These are phyloP conservation scores for Ogataea thermomethanolica DNA, from an alignment of 805 yeast genomes.

Conservation along the genomic window DNA sequence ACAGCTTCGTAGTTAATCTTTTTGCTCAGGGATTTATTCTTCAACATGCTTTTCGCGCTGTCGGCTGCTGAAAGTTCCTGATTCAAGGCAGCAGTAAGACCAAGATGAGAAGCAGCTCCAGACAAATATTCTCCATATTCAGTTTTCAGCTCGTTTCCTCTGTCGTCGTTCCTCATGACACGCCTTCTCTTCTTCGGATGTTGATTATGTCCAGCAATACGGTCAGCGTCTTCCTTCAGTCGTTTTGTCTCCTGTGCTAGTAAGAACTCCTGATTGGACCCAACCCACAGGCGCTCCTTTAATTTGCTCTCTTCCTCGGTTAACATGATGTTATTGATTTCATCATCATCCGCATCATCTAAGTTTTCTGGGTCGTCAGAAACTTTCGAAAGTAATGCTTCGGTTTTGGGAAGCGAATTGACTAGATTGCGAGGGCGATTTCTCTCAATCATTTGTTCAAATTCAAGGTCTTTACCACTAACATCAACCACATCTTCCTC, in stretches of 20 bases:
- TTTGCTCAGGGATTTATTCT: slow-evolving; percentile 73
- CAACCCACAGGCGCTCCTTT: slow-evolving; percentile 87
- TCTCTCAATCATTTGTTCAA: slow-evolving; percentile 37
- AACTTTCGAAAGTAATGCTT: slow-evolving; percentile 48
- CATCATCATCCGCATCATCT: slow-evolving; percentile 83
- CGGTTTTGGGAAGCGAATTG: slow-evolving; percentile 51
- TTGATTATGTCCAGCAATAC: slow-evolving; percentile 70
- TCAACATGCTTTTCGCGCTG: slow-evolving; percentile 72
- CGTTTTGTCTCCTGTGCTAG: slow-evolving; percentile 82
- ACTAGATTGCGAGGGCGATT: slow-evolving; percentile 56
- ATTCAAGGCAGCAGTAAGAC: slow-evolving; percentile 41
- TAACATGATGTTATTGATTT: slow-evolving; percentile 57
- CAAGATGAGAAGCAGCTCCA: slow-evolving; percentile 23
- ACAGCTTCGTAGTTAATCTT: slow-evolving; percentile 88
- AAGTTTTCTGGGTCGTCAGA: slow-evolving; percentile 59
- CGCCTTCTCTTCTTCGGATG: slow-evolving; percentile 44
- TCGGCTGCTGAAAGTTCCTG: slow-evolving; percentile 67
- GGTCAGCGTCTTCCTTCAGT: slow-evolving; percentile 82
- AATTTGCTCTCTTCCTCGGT: slow-evolving; percentile 64
- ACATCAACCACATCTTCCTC: slow-evolving; percentile 6
- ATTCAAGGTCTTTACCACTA: slow-evolving; percentile 27
- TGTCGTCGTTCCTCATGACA: slow-evolving; percentile 28
- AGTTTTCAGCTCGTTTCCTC: slow-evolving; percentile 21
- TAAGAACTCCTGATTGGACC: slow-evolving; percentile 80
- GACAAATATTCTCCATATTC: slow-evolving; percentile 27